Percentiles rank a stretch among this genome's conserved stretches.
phyloP scores from a whole-genome alignment of 257 asterid species.

The Penstemon newberryi region DNA sequence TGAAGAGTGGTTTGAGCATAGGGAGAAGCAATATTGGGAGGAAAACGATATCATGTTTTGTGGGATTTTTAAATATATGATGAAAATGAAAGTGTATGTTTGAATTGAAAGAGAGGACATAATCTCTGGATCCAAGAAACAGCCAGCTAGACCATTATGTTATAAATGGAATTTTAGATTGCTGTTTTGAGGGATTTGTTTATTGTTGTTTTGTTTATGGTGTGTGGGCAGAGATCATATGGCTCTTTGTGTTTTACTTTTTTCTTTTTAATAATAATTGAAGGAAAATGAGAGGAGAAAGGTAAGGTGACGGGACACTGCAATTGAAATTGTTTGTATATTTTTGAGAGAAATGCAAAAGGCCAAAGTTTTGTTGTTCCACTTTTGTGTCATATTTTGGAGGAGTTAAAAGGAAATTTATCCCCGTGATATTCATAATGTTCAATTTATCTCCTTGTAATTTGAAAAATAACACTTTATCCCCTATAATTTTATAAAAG shows the following conservation, averaged over 20 bases:
- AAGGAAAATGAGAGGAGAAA: not conserved
- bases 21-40: slow-evolving; percentile 25
- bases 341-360: too few relatives aligned
- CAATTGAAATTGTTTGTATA: not conserved
- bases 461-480: too few relatives aligned
- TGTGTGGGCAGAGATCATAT: slow-evolving; percentile 12
- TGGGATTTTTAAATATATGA: slow-evolving; percentile 14
- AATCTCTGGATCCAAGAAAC: slow-evolving; percentile 35
- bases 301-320: not conserved
- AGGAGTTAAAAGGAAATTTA: too few relatives aligned
- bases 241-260: slow-evolving; percentile 13
- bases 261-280: too few relatives aligned
- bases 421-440: too few relatives aligned
- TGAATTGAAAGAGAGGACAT: slow-evolving; percentile 11
- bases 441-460: too few relatives aligned
- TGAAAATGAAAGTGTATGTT: not conserved
- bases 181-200: slow-evolving; percentile 16
- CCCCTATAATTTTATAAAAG: too few relatives aligned
- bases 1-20: not conserved
- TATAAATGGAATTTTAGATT: slow-evolving; percentile 20
- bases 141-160: slow-evolving; percentile 27
- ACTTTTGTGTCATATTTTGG: too few relatives aligned
- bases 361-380: too few relatives aligned
- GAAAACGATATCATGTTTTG: slow-evolving; percentile 31
- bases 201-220: not conserved